Evolutionary conservation across 495 filamentous ascomycete genomes (phyloP).

Genomic region (Tuber indicum): DNA sequence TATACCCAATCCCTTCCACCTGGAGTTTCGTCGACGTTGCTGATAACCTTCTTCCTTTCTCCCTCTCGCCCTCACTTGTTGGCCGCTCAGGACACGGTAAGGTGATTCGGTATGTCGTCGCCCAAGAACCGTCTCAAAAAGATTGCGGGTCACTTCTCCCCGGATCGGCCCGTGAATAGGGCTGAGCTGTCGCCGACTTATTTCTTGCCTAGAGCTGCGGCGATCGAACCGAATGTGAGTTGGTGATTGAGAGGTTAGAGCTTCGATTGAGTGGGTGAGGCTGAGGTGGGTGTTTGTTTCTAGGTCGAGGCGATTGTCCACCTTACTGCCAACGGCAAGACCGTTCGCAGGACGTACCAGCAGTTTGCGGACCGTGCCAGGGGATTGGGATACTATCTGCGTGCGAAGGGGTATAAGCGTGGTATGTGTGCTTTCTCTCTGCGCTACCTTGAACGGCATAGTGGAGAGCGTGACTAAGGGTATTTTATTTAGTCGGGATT

Average conservation of each 20-base stretch:
- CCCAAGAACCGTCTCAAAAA: slow-evolving; percentile 52
- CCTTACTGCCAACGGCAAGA: slow-evolving; percentile 66
- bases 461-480: background rate
- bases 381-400: slow-evolving; percentile 80
- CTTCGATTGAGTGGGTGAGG: background rate
- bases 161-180: slow-evolving; percentile 34
- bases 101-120: slow-evolving; percentile 48
- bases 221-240: slow-evolving; percentile 77
- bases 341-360: slow-evolving; percentile 66
- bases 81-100: background rate
- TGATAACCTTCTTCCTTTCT: background rate
- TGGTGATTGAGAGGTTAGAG: background rate
- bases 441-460: background rate
- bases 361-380: slow-evolving; percentile 77
- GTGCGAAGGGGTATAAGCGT: slow-evolving; percentile 60
- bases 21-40: background rate
- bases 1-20: background rate
- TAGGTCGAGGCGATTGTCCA: slow-evolving; percentile 82
- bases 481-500: slow-evolving; percentile 54
- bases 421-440: slow-evolving; percentile 41
- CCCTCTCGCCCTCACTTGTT: background rate
- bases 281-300: background rate
- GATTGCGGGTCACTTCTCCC: slow-evolving; percentile 31
- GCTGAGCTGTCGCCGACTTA: slow-evolving; percentile 79
- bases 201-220: slow-evolving; percentile 80